Evolutionary conservation across 768 basidiomycete genomes (phyloP).

Genomic region (Suillus placidus): DNA sequence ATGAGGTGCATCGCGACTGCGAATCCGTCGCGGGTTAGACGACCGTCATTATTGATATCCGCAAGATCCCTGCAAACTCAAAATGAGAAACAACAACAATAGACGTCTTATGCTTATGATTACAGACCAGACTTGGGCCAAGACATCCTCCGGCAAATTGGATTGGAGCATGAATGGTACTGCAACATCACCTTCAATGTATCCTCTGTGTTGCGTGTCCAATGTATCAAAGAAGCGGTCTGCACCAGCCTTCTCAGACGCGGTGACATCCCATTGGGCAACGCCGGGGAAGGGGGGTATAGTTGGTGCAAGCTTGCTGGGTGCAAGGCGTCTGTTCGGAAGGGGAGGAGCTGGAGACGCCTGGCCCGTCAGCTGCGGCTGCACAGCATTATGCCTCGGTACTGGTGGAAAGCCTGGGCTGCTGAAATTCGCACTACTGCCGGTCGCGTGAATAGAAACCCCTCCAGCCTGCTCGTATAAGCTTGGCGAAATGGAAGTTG

Average conservation of each 20-base stretch:
- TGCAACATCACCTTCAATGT: slow-evolving; percentile 90
- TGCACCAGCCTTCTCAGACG: slow-evolving; percentile 73
- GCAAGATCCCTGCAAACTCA: slow-evolving; percentile 79
- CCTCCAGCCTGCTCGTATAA: slow-evolving; percentile 79
- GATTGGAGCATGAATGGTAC: slow-evolving; percentile 96
- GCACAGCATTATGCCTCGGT: slow-evolving; percentile 64
- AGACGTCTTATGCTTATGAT: neutral
- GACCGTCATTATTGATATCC: slow-evolving; percentile 87
- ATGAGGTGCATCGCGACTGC: slow-evolving; percentile 96
- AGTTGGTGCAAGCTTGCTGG: slow-evolving; percentile 22
- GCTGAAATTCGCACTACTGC: slow-evolving; percentile 58
- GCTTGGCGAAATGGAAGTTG: slow-evolving; percentile 75
- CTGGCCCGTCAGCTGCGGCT: slow-evolving; percentile 52
- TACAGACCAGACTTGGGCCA: slow-evolving; percentile 91
- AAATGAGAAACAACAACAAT: slow-evolving; percentile 11
- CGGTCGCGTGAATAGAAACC: slow-evolving; percentile 57
- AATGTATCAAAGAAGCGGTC: slow-evolving; percentile 84
- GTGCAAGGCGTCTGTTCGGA: slow-evolving; percentile 25
- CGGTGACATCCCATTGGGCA: slow-evolving; percentile 79
- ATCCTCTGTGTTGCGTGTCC: slow-evolving; percentile 74
- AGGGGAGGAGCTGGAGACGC: slow-evolving; percentile 27
- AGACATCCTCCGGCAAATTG: slow-evolving; percentile 72
- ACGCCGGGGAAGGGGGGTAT: slow-evolving; percentile 34
- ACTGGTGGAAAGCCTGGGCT: slow-evolving; percentile 56
- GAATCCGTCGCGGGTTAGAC: slow-evolving; percentile 87